Conservation (phyloP, 306 rosid species). For the Vigna reflexopilosa region DNA sequence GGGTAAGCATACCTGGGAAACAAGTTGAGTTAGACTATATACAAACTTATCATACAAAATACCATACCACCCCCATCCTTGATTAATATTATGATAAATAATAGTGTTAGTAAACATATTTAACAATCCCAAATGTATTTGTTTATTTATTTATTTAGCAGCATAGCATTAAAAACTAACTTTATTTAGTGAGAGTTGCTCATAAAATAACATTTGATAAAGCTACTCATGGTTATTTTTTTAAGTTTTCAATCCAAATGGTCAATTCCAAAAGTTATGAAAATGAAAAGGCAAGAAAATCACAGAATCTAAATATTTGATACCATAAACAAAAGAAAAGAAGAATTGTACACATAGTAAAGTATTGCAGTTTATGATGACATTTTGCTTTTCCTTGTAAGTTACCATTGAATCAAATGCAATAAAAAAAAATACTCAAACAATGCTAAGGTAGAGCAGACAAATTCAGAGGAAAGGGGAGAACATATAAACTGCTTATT, state of each 20-base stretch:
- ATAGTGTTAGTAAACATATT: constrained; percentile 6
- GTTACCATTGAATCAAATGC: constrained; percentile 7
- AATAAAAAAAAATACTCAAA: constrained; percentile 21
- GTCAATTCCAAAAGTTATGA: not conserved
- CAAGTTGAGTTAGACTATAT: constrained; percentile 33
- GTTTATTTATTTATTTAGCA: not conserved
- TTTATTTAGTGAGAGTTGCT: constrained; percentile 2
- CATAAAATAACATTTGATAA: constrained; percentile 14
- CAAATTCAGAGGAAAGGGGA: constrained; percentile 9
- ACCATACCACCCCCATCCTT: constrained; percentile 4
- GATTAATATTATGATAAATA: not conserved
- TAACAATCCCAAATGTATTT: constrained; percentile 16
- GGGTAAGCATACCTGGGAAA: constrained; percentile 89
- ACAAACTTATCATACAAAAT: constrained; percentile 23
- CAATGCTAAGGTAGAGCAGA: not conserved
- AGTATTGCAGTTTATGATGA: constrained; percentile 5
- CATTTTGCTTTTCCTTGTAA: not conserved
- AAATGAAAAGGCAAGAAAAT: not conserved
- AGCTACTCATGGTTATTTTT: not conserved
- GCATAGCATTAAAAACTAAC: not conserved
- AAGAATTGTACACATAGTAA: not conserved
- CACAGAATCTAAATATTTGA: constrained; percentile 10
- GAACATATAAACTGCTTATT: constrained; percentile 17
- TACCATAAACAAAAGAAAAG: not conserved
- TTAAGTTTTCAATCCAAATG: not conserved